Conservation (phyloP, 1,284 basidiomycete species). For the Microbotryum silenes-acaulis region DNA sequence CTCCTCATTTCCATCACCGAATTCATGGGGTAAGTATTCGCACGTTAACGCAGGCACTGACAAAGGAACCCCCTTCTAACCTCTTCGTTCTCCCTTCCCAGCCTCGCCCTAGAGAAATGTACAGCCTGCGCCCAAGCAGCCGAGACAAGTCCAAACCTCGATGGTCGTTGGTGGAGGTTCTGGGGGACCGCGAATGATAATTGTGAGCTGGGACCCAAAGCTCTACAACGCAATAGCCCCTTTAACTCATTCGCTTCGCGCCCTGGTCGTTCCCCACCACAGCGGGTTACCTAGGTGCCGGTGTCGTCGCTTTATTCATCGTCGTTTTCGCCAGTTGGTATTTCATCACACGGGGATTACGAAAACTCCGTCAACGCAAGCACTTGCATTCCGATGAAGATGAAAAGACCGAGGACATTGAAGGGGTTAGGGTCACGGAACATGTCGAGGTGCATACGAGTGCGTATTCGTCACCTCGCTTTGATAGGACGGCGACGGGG, state of each 20-base stretch:
- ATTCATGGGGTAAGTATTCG: conserved; percentile 36
- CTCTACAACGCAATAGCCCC: too few species aligned
- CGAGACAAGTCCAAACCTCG: conserved; percentile 37
- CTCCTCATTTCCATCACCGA: conserved; percentile 38
- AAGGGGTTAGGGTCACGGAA: too few species aligned
- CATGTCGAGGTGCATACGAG: too few species aligned
- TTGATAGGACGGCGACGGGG: too few species aligned
- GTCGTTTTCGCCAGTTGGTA: conserved; percentile 17
- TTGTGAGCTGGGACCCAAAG: conserved; percentile 1
- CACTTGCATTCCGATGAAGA: too few species aligned
- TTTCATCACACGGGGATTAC: too few species aligned
- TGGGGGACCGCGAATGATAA: conserved; percentile 41
- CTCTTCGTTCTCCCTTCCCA: neutral
- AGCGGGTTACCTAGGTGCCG: conserved; percentile 40
- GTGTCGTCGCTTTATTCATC: conserved; percentile 40
- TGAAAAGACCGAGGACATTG: too few species aligned
- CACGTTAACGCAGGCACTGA: neutral
- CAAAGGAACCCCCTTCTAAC: neutral
- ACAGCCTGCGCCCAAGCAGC: conserved; percentile 38
- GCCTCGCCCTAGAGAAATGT: conserved; percentile 38
- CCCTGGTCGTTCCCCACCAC: neutral
- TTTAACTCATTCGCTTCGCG: neutral
- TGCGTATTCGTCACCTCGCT: too few species aligned
- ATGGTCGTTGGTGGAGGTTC: conserved; percentile 43
- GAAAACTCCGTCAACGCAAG: too few species aligned